Evolutionary conservation across 192 early-diverging fungal species (phyloP).

Genomic region (Backusella australiensis): DNA sequence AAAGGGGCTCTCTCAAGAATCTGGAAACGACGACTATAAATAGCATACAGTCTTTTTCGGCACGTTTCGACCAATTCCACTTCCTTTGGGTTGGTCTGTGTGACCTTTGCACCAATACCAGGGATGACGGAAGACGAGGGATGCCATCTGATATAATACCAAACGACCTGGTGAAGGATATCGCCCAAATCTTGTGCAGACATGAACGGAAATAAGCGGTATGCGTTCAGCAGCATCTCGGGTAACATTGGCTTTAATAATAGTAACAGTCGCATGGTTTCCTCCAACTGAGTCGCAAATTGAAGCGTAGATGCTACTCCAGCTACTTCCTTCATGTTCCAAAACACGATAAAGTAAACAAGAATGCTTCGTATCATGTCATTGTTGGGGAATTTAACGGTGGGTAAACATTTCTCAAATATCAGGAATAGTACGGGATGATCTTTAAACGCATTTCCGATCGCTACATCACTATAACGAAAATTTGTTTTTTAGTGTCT

Average conservation of each 20-base stretch:
- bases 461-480: background rate
- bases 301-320: constrained; percentile 8
- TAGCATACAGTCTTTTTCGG: background rate
- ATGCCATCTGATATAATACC: constrained; percentile 18
- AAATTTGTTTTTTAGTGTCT: too few species aligned
- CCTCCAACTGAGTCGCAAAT: constrained; percentile 27
- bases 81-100: background rate
- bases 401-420: constrained; percentile 12
- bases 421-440: constrained; percentile 26
- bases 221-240: background rate
- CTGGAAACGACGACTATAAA: background rate
- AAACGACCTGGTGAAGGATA: constrained; percentile 8
- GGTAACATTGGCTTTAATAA: constrained; percentile 9
- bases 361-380: constrained; percentile 27
- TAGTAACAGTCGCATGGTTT: constrained; percentile 10
- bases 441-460: constrained; percentile 34
- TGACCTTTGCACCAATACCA: background rate
- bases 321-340: constrained; percentile 30
- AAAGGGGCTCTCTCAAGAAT: background rate
- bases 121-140: constrained; percentile 10
- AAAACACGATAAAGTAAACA: constrained; percentile 36
- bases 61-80: background rate
- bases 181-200: constrained; percentile 19
- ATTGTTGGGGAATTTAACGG: background rate
- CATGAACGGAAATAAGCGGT: constrained; percentile 14